Evolutionary conservation across 169 alveolate species (phyloP).

Genomic region (Plasmodium blacklocki): DNA sequence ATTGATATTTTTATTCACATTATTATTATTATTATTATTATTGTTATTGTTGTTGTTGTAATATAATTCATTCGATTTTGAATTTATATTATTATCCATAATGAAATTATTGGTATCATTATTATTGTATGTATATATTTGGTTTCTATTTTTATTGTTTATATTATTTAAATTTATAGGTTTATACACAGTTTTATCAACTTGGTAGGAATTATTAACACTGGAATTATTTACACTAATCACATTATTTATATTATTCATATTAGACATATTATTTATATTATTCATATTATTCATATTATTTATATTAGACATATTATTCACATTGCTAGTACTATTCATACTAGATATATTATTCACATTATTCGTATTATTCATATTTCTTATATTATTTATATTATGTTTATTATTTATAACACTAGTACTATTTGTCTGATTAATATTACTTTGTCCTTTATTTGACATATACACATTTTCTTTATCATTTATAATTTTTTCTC

Average conservation of each 20-base stretch:
- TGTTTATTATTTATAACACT: not conserved
- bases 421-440: constrained; percentile 8
- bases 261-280: not conserved
- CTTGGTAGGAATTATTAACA: not conserved
- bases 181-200: constrained; percentile 1
- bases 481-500: constrained; percentile 53
- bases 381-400: constrained; percentile 7
- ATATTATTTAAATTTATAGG: constrained; percentile 18
- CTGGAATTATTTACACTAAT: not conserved
- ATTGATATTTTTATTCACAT: not conserved
- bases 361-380: not conserved
- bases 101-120: constrained; percentile 23
- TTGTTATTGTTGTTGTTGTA: constrained; percentile 31
- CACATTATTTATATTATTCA: not conserved
- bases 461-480: constrained; percentile 29
- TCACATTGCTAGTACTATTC: not conserved
- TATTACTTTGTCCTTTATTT: constrained; percentile 20
- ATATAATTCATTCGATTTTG: constrained; percentile 15
- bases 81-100: constrained; percentile 16
- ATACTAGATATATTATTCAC: not conserved
- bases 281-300: not conserved
- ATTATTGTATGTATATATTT: constrained; percentile 14
- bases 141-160: constrained; percentile 27
- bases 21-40: constrained; percentile 11
- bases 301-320: not conserved